Evolutionary conservation across 805 yeast species (phyloP), one percentile per base, ranked within the genome.

Genomic region (Nakazawaea ambrosiae): DNA sequence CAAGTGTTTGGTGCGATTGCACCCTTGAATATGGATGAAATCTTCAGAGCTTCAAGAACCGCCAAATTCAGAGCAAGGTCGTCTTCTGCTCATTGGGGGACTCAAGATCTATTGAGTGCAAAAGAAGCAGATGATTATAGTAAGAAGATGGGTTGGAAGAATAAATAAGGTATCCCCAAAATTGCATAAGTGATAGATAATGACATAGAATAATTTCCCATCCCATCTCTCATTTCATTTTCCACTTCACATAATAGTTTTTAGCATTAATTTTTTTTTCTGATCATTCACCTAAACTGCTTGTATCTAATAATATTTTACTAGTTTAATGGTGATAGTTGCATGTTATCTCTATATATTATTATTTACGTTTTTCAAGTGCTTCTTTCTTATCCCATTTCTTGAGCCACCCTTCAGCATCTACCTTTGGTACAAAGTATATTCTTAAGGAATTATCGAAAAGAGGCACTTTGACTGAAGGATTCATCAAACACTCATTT

Each of bases 391-490:
- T 81, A 44, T 68, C 70, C 92, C 94, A 83, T 4, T 57, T 61
- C 1, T 64, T 48, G 25, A 86, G 50, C 95, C 96, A 89, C 5
- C 52, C 64, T 16, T 68, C 63, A 2, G 82, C 66, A 31, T 79
- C 81, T 4, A 52, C 61, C 54, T 81, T 85, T 7, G 96, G 96
- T 16, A 89, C 89, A 20, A 86, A 73, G 48, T 80, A 87, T 8
- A 90, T 51, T 46, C 87, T 70, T 41, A 86, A 66, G 27, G 81
- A 67, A 42, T 73, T 69, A 49, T 89, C 96, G 44, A 89, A 78
- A 30, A 89, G 56, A 2, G 96, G 95, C 7, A 86, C 76, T 18
- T 66, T 66, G 12, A 94, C 84, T 7, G 60, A 59, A 26, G 70
- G 74, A 34, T 75, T 68, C 61, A 75, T 69, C 45, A 90, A 65